These are phyloP conservation scores for Paradendryphiella salina DNA, from an alignment of 2,329 filamentous ascomycete genomes.

Conservation along the genomic window DNA sequence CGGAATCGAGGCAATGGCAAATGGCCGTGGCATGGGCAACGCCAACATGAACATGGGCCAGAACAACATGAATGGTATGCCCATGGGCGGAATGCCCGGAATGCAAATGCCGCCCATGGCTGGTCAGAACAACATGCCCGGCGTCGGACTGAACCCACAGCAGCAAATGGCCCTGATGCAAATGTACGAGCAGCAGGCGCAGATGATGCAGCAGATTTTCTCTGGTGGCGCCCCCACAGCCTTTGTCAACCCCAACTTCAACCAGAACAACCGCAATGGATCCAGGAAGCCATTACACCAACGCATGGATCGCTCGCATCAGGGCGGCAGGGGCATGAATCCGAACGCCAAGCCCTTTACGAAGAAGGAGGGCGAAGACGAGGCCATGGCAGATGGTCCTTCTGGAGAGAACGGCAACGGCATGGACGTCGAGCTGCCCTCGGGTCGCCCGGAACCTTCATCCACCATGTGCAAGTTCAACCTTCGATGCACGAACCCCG, in stretches of 20 bases:
- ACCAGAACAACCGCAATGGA: slow-evolving; percentile 46
- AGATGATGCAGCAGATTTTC: slow-evolving; percentile 52
- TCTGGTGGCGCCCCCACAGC: slow-evolving; percentile 51
- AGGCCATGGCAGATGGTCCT: slow-evolving; percentile 44
- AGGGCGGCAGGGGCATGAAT: slow-evolving; percentile 51
- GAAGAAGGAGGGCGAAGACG: slow-evolving; percentile 51
- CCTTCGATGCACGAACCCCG: slow-evolving; percentile 80
- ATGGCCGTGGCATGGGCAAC: slow-evolving; percentile 47
- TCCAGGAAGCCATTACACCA: slow-evolving; percentile 70
- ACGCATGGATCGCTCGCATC: slow-evolving; percentile 58
- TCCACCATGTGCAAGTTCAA: slow-evolving; percentile 87
- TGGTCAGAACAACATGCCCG: slow-evolving; percentile 51
- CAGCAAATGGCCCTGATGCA: slow-evolving; percentile 75
- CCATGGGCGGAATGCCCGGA: slow-evolving; percentile 36
- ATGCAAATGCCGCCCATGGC: slow-evolving; percentile 42
- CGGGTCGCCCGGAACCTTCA: slow-evolving; percentile 58
- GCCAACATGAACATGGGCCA: slow-evolving; percentile 36
- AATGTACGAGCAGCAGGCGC: slow-evolving; percentile 82
- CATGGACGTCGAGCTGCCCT: slow-evolving; percentile 64
- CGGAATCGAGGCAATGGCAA: slow-evolving; percentile 42
- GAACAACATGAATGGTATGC: slow-evolving; percentile 42
- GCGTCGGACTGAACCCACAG: slow-evolving; percentile 62
- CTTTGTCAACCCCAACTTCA: slow-evolving; percentile 59
- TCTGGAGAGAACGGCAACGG: slow-evolving; percentile 48
- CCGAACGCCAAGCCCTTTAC: slow-evolving; percentile 55